These are phyloP conservation scores for Epithele typhae DNA, from an alignment of 768 basidiomycete genomes.

Conservation along the genomic window DNA sequence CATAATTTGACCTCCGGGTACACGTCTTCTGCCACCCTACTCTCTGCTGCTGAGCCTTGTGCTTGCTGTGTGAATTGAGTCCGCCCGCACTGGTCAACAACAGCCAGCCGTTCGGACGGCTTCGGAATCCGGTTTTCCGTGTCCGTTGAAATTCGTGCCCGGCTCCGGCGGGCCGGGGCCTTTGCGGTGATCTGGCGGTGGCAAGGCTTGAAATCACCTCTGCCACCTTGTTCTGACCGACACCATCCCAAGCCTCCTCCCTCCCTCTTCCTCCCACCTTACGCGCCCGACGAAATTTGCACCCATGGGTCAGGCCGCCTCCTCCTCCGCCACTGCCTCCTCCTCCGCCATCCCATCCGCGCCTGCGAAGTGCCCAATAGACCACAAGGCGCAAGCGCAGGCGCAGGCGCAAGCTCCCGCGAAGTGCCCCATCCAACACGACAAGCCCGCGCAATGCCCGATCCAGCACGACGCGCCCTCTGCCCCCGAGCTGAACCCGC, in stretches of 20 bases:
- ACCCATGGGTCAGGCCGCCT: conserved; percentile 26
- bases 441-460: conserved; percentile 45
- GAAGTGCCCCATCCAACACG: conserved; percentile 37
- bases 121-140: background rate
- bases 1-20: background rate
- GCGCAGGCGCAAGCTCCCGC: conserved; percentile 18
- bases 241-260: no score
- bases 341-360: conserved; percentile 10
- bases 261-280: no score
- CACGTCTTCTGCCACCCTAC: no score
- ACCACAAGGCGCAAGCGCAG: conserved; percentile 14
- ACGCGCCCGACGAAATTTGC: background rate
- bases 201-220: no score
- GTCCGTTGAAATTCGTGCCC: background rate
- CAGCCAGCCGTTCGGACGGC: no score
- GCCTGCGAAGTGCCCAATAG: conserved; percentile 19
- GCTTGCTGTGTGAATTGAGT: no score
- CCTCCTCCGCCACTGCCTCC: conserved; percentile 19
- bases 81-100: no score
- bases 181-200: background rate
- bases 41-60: no score
- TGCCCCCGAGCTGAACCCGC: conserved; percentile 45
- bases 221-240: no score
- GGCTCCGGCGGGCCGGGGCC: conserved; percentile 1
- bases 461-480: conserved; percentile 44